Evolutionary conservation across 371 early-diverging fungal species (phyloP), one percentile per base, ranked within the genome.

Genomic region (Mucor piriformis): DNA sequence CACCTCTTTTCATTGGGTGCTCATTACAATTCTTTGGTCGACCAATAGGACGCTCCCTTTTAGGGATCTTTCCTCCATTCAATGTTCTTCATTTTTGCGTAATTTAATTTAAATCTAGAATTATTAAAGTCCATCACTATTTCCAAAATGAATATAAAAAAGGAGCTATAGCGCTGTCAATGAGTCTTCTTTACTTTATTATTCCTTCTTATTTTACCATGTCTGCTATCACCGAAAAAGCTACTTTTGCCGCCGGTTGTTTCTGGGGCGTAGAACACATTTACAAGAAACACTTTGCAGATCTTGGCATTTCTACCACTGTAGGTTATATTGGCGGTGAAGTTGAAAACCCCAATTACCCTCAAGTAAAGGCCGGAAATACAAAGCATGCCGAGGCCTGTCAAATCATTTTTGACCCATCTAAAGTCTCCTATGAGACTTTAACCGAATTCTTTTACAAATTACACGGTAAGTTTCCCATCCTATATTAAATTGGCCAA

Each of bases 1-100:
- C 91, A 95, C 59, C 84, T 90, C 53, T 95, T 87, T 72, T 95
- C 95, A 5, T 79, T 97, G 6, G 97, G 97, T 38, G 95, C 92
- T 66, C 97, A 97, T 80, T 97, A 97, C 79, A 97, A 61, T 61
- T 64, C 55, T 15, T 34, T 58, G 10, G 42, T 46, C 20, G 48
- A 56, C 55, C 50, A 54, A 65, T 55, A 20, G 55, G 43, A 7
- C 6, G 1, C 1, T 29, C 13, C 15, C 1, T n/a, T 3, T 3
- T 13, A 21, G 12, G 18, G n/a, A 3, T 1, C 3, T 44, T 34
- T 63, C 50, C 29, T 42, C 59, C 67, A 62, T 48, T 64, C 59
- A 61, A 53, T 32, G 32, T n/a, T 25, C 57, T 54, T 53, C 44
- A 33, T 60, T 56, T 55, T 62, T 56, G 56, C 62, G 62, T 50